A percentile compares a stretch with the other conserved stretches of the same genome.
Evolutionary conservation across 257 asterid genomes (phyloP).

Genomic region (Rauvolfia tetraphylla): DNA sequence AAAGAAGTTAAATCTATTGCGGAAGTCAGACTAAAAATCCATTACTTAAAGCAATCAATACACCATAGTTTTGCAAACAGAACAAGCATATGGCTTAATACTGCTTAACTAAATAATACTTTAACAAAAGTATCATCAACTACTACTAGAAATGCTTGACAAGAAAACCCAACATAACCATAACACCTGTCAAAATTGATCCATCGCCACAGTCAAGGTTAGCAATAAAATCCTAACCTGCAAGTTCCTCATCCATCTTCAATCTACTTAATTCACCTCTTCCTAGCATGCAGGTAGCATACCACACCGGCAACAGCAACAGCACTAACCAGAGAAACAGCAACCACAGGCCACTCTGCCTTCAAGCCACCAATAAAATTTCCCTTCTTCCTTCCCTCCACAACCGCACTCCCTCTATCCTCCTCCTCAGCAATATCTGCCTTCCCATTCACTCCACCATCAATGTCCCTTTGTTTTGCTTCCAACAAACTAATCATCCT

Average conservation of each 20-base stretch:
- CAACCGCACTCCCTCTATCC: conserved; percentile 18
- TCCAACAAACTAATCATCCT: conserved; percentile 39
- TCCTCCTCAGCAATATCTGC: conserved; percentile 13
- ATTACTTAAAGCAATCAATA: not conserved
- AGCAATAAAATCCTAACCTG: conserved; percentile 34
- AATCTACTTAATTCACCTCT: conserved; percentile 20
- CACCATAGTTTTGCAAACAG: not conserved
- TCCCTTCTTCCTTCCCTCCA: conserved; percentile 30
- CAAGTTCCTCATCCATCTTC: conserved; percentile 23
- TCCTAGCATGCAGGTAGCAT: conserved; percentile 39
- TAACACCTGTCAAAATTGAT: conserved; percentile 49
- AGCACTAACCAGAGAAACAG: conserved; percentile 48
- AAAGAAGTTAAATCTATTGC: not conserved
- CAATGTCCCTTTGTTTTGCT: conserved; percentile 29
- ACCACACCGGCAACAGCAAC: conserved; percentile 38
- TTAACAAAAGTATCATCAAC: not conserved
- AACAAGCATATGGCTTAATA: not conserved
- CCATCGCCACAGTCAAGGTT: conserved; percentile 25
- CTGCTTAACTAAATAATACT: not conserved
- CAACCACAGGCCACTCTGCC: conserved; percentile 39
- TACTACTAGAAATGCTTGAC: not conserved
- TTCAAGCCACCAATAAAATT: conserved; percentile 22
- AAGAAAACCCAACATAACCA: not conserved
- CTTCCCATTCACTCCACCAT: conserved; percentile 26
- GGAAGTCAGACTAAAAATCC: not conserved